Evolutionary conservation across 1,139 yeast species (phyloP), one percentile per base, ranked within the genome.

Genomic region (Spencermartinsiella ligniputridi): DNA sequence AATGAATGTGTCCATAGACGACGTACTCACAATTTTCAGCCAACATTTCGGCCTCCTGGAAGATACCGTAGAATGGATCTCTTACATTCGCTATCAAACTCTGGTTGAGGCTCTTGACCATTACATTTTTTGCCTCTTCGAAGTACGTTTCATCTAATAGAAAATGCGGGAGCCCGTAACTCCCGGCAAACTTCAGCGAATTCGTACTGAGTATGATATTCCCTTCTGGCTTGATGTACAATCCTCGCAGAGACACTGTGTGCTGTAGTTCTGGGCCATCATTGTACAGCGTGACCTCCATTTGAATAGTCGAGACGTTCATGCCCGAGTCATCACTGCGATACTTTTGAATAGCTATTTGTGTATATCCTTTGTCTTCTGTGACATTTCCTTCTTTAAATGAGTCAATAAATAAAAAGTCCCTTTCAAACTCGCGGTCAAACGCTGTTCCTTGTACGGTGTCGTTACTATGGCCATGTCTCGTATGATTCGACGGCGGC

Each of bases 131-230:
- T 51, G 76, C 55, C 46, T 67, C 56, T 52, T 70, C 58, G 55
- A 74, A 83, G 17, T 37, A 13, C 1, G 58, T 57, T 17, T 72
- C 72, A 30, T 68, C 64, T 48, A 55, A 47, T 21, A 61, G 37
- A 18, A 60, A 46, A 53, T 81, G 86, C 1, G 89, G 85, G 21
- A 83, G 57, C 0, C 75, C 81, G 55, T 74, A 74, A 5, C 70
- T 53, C 2, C 95, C 90, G 38, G 76, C 72, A 58, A 84, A 88
- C 61, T 88, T 88, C 8, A 84, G 87, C 19, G 94, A 78, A 39
- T 75, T 70, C 0, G 95, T 76, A 15, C 77, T 61, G 1, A 83
- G 71, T 8, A 88, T 66, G 13, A 88, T 59, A 45, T 87, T 74
- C 0, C 97, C 97, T 0, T 80, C 68, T 8, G 75, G 71, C 50